These are phyloP conservation scores for Chlamydomonas schloesseri DNA, from an alignment of 139 green algal genomes.

Conservation along the genomic window DNA sequence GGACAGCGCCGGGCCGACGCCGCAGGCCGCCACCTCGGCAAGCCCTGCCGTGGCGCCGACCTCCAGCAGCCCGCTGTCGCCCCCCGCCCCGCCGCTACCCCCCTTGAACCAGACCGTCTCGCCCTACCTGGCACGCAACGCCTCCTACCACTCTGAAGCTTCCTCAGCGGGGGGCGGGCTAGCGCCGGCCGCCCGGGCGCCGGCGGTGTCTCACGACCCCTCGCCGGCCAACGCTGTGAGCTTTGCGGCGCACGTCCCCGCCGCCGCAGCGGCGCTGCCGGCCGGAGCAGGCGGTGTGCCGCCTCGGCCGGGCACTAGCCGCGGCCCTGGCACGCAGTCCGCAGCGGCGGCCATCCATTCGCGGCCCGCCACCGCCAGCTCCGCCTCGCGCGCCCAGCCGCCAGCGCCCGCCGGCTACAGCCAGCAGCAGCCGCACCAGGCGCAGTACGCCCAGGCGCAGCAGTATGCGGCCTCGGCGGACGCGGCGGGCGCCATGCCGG, in stretches of 20 bases:
- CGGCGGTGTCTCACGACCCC: too few species aligned
- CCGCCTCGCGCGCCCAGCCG: background rate
- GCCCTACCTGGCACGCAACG: background rate
- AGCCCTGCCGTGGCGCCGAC: background rate
- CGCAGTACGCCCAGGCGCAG: background rate
- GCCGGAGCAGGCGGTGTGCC: background rate
- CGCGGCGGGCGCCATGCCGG: background rate
- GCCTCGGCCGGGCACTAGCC: background rate
- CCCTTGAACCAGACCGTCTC: constrained; percentile 22
- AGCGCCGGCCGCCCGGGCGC: background rate
- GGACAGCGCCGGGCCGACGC: too few species aligned
- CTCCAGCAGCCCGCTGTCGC: background rate
- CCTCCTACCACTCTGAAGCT: background rate
- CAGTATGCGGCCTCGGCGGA: background rate
- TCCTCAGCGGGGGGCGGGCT: background rate
- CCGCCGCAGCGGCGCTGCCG: background rate
- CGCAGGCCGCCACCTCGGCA: background rate
- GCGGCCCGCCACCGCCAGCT: background rate
- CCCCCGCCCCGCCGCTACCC: background rate
- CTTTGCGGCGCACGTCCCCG: background rate
- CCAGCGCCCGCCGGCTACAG: too few species aligned
- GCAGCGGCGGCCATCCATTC: too few species aligned
- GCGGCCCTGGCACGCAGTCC: background rate
- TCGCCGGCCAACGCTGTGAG: background rate
- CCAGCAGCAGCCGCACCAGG: background rate